Percentiles rank a stretch among this genome's conserved stretches.
These are phyloP conservation scores for Acorus gramineus DNA, from an alignment of 106 monocot genomes.

Conservation along the genomic window DNA sequence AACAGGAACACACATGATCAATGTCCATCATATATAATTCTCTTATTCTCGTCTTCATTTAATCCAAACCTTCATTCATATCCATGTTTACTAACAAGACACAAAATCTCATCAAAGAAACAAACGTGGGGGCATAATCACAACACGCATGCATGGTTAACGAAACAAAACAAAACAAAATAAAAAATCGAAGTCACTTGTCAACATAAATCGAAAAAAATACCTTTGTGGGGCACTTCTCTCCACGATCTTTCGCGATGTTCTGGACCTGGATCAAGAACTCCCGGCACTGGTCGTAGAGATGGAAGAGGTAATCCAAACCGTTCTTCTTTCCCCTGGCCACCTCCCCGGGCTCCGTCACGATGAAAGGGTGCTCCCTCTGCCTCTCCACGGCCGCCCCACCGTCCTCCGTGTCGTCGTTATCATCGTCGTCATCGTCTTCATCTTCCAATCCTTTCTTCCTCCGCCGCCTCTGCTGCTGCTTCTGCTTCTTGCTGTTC, in stretches of 20 bases:
- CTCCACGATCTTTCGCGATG: slow-evolving; percentile 61
- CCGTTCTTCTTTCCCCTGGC: slow-evolving; percentile 98
- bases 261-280: slow-evolving; percentile 79
- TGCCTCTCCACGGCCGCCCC: slow-evolving; percentile 43
- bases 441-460: slow-evolving; percentile 8
- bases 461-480: slow-evolving; percentile 19
- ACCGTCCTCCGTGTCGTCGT: slow-evolving; percentile 13
- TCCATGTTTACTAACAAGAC: too few species aligned
- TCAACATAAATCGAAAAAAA: neutral
- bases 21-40: too few species aligned
- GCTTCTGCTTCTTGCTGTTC: slow-evolving; percentile 10
- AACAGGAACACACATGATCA: too few species aligned
- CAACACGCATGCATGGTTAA: too few species aligned
- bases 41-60: too few species aligned
- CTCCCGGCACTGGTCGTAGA: slow-evolving; percentile 86
- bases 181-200: too few species aligned
- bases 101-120: too few species aligned
- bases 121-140: too few species aligned
- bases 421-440: slow-evolving; percentile 12
- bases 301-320: slow-evolving; percentile 87
- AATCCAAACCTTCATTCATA: too few species aligned
- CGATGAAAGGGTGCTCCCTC: slow-evolving; percentile 94
- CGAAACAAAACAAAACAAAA: too few species aligned
- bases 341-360: slow-evolving; percentile 97
- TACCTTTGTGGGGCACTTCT: slow-evolving; percentile 98